Percentiles rank a stretch among this genome's conserved stretches.
These are phyloP conservation scores for Metschnikowia dekortorum DNA, from an alignment of 805 yeast genomes.

Conservation along the genomic window DNA sequence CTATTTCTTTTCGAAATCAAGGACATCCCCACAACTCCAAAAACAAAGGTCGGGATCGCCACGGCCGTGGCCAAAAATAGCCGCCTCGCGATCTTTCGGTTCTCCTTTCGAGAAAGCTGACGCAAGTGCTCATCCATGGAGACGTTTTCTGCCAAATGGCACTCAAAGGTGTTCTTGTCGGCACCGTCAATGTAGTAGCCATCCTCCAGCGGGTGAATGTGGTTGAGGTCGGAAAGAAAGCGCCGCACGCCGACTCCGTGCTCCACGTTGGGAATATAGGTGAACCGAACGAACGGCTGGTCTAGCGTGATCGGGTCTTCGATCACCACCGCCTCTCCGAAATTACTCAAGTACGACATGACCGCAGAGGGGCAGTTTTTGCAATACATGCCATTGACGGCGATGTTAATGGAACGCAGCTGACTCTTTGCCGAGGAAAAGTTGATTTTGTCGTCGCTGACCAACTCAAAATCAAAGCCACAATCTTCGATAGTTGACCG, in stretches of 20 bases:
- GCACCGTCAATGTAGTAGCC: slow-evolving; percentile 15
- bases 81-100: slow-evolving; percentile 41
- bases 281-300: slow-evolving; percentile 57
- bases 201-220: slow-evolving; percentile 30
- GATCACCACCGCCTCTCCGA: slow-evolving; percentile 55
- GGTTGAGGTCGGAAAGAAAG: slow-evolving; percentile 47
- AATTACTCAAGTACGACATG: slow-evolving; percentile 43
- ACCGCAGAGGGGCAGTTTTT: slow-evolving; percentile 62
- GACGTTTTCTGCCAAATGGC: slow-evolving; percentile 49
- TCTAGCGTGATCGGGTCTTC: slow-evolving; percentile 52
- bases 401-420: slow-evolving; percentile 54
- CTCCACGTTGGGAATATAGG: slow-evolving; percentile 53
- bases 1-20: slow-evolving; percentile 40
- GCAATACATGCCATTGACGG: slow-evolving; percentile 65
- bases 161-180: slow-evolving; percentile 35
- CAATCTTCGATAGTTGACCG: slow-evolving; percentile 55
- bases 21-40: slow-evolving; percentile 70
- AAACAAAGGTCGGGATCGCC: slow-evolving; percentile 64
- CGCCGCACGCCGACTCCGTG: slow-evolving; percentile 50
- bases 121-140: slow-evolving; percentile 63
- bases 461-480: slow-evolving; percentile 58
- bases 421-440: slow-evolving; percentile 45
- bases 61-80: slow-evolving; percentile 46
- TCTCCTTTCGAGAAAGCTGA: slow-evolving; percentile 45
- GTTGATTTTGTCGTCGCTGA: slow-evolving; percentile 41